Evolutionary conservation across 2,329 filamentous ascomycete genomes (phyloP).

Genomic region (Pyrenophora tritici-repentis): DNA sequence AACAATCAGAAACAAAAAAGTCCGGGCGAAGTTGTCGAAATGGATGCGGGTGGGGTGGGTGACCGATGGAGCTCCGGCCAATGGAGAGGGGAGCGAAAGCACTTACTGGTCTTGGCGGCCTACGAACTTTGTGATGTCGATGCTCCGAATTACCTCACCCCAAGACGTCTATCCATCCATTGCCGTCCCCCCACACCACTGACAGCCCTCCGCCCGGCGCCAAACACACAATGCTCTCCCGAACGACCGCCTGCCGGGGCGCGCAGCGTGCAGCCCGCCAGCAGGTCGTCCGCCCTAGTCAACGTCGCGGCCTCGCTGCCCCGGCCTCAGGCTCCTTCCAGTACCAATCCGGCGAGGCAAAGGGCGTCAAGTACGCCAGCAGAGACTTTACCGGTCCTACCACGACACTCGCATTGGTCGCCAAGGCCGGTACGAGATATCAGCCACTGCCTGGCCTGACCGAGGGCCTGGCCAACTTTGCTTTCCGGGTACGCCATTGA

Average conservation of each 20-base stretch:
- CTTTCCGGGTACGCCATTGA: conserved; percentile 78
- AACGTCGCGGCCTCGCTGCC: conserved; percentile 67
- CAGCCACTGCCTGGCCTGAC: conserved; percentile 88
- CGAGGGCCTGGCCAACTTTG: conserved; percentile 89
- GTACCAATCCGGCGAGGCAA: conserved; percentile 84
- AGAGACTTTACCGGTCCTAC: conserved; percentile 88
- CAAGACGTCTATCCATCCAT: conserved; percentile 46
- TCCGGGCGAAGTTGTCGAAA: conserved; percentile 4
- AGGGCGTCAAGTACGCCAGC: conserved; percentile 89
- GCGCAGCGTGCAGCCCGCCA: conserved; percentile 66
- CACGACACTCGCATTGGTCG: conserved; percentile 86
- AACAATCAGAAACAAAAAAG: neutral
- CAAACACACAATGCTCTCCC: conserved; percentile 65
- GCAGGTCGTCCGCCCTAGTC: conserved; percentile 60
- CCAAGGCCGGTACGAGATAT: conserved; percentile 93
- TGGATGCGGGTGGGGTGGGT: conserved; percentile 15
- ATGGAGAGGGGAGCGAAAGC: conserved; percentile 10
- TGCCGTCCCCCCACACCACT: conserved; percentile 58
- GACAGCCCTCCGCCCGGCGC: conserved; percentile 45
- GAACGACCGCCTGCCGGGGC: conserved; percentile 67
- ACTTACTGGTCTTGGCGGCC: conserved; percentile 17
- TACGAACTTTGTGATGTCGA: conserved; percentile 17
- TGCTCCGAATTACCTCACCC: conserved; percentile 19
- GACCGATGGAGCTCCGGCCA: conserved; percentile 14
- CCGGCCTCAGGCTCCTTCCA: conserved; percentile 76